Percentiles rank a stretch among this genome's conserved stretches.
Evolutionary conservation across 345 rosid species (phyloP).

Genomic region (Brassica rapa): DNA sequence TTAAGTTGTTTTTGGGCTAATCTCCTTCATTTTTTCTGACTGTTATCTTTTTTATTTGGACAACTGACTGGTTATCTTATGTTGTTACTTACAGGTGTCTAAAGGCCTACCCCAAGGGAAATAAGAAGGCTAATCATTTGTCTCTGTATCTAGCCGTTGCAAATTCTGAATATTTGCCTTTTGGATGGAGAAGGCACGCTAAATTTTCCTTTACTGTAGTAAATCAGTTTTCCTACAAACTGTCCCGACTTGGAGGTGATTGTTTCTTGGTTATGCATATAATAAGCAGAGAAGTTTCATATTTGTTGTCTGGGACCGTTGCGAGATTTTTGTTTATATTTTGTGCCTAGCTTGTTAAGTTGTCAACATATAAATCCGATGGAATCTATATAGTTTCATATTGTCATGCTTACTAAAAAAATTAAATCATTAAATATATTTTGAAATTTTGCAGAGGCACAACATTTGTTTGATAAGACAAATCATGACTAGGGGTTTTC

Average conservation of each 20-base stretch:
- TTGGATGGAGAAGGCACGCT: conserved; percentile 76
- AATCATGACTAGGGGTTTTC: not conserved
- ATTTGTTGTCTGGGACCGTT: no score
- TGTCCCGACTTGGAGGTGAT: conserved; percentile 16
- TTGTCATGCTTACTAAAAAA: not conserved
- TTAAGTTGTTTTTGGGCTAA: not conserved
- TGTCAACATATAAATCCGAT: not conserved
- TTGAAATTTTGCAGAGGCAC: not conserved
- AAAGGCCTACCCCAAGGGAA: not conserved
- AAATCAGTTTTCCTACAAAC: conserved; percentile 52
- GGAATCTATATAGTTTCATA: not conserved
- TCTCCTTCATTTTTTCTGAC: not conserved
- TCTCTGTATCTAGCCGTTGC: conserved; percentile 70
- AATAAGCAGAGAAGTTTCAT: not conserved
- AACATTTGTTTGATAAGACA: not conserved
- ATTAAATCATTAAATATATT: not conserved
- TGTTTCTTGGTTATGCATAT: no score
- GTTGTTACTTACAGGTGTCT: not conserved
- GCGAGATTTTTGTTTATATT: no score
- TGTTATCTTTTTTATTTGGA: no score
- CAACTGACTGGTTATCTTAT: not conserved
- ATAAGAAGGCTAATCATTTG: conserved; percentile 44
- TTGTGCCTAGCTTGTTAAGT: not conserved
- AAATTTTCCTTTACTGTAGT: conserved; percentile 48
- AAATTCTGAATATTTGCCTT: conserved; percentile 50